Conservation (phyloP, 169 alveolate species). For the Cryptosporidium sp. region DNA sequence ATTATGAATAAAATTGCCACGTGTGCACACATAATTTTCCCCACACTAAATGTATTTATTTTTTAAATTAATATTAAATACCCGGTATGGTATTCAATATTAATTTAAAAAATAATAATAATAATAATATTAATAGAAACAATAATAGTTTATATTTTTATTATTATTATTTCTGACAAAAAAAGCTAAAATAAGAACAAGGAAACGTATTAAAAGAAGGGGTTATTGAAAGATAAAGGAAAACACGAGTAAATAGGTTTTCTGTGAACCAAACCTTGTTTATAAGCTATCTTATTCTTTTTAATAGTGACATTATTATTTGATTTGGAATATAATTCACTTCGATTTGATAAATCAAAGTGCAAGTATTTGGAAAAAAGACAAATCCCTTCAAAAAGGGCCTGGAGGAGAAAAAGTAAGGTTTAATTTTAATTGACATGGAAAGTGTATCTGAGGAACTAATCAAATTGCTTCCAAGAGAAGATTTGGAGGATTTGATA, state of each 20-base stretch:
- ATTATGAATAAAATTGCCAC: neutral
- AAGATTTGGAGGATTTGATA: constrained; percentile 27
- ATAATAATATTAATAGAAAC: neutral
- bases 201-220: no score
- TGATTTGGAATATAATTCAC: neutral
- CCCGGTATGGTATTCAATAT: neutral
- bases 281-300: neutral
- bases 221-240: neutral
- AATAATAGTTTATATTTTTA: no score
- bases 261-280: neutral
- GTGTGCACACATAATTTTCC: neutral
- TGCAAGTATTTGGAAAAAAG: neutral
- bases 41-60: neutral
- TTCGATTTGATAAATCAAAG: neutral
- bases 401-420: neutral
- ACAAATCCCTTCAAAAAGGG: neutral
- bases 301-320: neutral
- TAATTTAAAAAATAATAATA: neutral
- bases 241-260: neutral
- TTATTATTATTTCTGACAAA: no score
- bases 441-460: constrained; percentile 22
- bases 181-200: neutral
- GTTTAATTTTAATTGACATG: neutral
- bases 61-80: neutral
- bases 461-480: constrained; percentile 48